These are phyloP conservation scores for Phytophthora vignae DNA, from an alignment of 352 stramenopile species.

Conservation along the genomic window DNA sequence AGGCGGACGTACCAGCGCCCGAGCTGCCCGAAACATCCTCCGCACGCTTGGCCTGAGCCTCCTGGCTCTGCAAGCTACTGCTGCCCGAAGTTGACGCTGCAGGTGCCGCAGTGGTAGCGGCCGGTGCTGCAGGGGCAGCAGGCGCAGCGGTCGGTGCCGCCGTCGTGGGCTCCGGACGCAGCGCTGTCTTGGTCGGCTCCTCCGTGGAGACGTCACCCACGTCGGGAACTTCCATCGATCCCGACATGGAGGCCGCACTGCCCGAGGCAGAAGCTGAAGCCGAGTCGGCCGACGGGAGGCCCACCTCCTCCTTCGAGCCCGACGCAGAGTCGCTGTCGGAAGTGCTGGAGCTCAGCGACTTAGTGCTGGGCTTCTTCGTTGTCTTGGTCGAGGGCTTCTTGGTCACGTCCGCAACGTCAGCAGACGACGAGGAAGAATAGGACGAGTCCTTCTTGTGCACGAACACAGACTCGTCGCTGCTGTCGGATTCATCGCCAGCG, in stretches of 20 bases:
- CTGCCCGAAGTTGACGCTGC: slow-evolving; percentile 26
- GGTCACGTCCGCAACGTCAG: slow-evolving; percentile 23
- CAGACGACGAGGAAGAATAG: slow-evolving; percentile 23
- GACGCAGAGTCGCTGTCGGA: slow-evolving; percentile 28
- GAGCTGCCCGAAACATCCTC: slow-evolving; percentile 38
- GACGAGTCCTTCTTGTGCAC: slow-evolving; percentile 16
- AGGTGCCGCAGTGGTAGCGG: slow-evolving; percentile 9
- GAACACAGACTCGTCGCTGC: slow-evolving; percentile 22
- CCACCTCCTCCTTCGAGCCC: slow-evolving; percentile 25
- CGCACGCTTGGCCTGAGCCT: slow-evolving; percentile 57
- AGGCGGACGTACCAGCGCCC: slow-evolving; percentile 6
- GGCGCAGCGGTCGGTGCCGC: slow-evolving; percentile 19
- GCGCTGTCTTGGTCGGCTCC: slow-evolving; percentile 29
- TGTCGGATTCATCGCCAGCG: slow-evolving; percentile 28
- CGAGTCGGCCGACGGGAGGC: background rate
- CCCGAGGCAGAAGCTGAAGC: slow-evolving; percentile 4
- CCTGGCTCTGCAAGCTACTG: slow-evolving; percentile 41
- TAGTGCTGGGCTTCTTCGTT: slow-evolving; percentile 8
- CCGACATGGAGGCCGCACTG: slow-evolving; percentile 23
- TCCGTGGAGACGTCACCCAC: slow-evolving; percentile 38
- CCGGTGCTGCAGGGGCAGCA: slow-evolving; percentile 15
- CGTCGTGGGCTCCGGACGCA: slow-evolving; percentile 20
- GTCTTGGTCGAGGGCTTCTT: slow-evolving; percentile 40
- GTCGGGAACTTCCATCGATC: slow-evolving; percentile 41
- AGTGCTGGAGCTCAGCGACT: slow-evolving; percentile 3